A percentile compares a stretch with the other conserved stretches of the same genome.
phyloP scores from a whole-genome alignment of 352 stramenopile species.

The Phytophthora capsici region DNA sequence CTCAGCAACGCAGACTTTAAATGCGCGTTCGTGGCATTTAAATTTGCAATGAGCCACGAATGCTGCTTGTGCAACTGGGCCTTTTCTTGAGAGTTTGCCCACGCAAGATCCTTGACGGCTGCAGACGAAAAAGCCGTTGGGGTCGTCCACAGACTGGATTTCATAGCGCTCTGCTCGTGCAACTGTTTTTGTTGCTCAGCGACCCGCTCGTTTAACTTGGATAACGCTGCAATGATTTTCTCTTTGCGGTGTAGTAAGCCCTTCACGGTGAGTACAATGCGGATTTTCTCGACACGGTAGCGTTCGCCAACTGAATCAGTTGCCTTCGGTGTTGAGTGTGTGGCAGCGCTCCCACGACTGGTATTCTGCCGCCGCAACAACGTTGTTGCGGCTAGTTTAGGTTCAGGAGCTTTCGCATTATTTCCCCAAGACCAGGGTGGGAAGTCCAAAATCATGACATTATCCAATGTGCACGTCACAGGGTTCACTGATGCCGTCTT shows the following conservation, averaged over 20 bases:
- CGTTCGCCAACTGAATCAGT: constrained; percentile 5
- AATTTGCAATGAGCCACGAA: constrained; percentile 70
- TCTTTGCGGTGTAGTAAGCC: constrained; percentile 80
- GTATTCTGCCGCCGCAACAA: constrained; percentile 32
- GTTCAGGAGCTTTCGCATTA: constrained; percentile 5
- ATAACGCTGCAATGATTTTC: constrained; percentile 54
- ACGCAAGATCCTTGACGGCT: constrained; percentile 33
- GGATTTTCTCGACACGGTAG: constrained; percentile 48
- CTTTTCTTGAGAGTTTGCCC: constrained; percentile 30
- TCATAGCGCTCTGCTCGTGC: constrained; percentile 25
- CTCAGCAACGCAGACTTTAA: constrained; percentile 60
- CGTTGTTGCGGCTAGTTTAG: constrained; percentile 29
- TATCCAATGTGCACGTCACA: constrained; percentile 49
- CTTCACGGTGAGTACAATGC: constrained; percentile 54
- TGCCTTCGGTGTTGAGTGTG: background rate
- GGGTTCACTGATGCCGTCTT: constrained; percentile 31
- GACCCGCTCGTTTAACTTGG: constrained; percentile 54
- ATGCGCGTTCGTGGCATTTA: constrained; percentile 68
- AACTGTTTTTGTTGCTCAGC: constrained; percentile 23
- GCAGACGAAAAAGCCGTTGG: constrained; percentile 35
- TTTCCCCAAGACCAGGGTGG: constrained; percentile 22
- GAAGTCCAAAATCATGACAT: constrained; percentile 64
- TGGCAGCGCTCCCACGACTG: background rate
- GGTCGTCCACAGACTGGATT: constrained; percentile 36
- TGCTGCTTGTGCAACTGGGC: constrained; percentile 63